phyloP scores from a whole-genome alignment of 2,329 filamentous ascomycete species.

The Hypomyces perniciosus region DNA sequence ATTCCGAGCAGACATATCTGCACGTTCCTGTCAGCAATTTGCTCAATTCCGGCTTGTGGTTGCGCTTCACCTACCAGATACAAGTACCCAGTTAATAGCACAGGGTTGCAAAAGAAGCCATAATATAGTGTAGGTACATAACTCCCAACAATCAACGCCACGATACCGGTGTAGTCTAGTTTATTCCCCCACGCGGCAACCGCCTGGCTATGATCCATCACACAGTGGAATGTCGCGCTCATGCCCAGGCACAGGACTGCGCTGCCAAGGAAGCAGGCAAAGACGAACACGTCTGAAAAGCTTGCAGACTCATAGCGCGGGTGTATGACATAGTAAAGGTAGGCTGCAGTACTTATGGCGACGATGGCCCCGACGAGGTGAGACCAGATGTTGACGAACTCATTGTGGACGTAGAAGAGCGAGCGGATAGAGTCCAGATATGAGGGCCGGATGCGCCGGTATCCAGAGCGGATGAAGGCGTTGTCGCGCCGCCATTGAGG shows the following conservation, averaged over 20 bases:
- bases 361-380: constrained; percentile 59
- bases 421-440: constrained; percentile 41
- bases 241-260: constrained; percentile 68
- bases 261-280: constrained; percentile 73
- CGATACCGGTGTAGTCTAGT: constrained; percentile 90
- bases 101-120: constrained; percentile 67
- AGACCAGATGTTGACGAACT: constrained; percentile 58
- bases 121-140: constrained; percentile 87
- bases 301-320: constrained; percentile 62
- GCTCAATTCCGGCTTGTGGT: not conserved
- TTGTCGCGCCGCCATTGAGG: constrained; percentile 56
- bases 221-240: constrained; percentile 78
- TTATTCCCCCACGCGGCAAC: constrained; percentile 85
- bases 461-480: constrained; percentile 47
- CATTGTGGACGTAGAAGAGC: constrained; percentile 53
- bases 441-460: constrained; percentile 46
- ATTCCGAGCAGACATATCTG: constrained; percentile 73
- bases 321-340: constrained; percentile 52
- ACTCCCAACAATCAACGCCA: constrained; percentile 83
- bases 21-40: constrained; percentile 11
- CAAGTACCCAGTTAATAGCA: constrained; percentile 66
- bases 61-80: constrained; percentile 52
- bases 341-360: constrained; percentile 45
- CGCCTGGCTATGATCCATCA: constrained; percentile 74
- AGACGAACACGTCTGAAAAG: constrained; percentile 60